Base-by-base conservation (phyloP, 257 asterid species). In the Lycium barbarum region DNA sequence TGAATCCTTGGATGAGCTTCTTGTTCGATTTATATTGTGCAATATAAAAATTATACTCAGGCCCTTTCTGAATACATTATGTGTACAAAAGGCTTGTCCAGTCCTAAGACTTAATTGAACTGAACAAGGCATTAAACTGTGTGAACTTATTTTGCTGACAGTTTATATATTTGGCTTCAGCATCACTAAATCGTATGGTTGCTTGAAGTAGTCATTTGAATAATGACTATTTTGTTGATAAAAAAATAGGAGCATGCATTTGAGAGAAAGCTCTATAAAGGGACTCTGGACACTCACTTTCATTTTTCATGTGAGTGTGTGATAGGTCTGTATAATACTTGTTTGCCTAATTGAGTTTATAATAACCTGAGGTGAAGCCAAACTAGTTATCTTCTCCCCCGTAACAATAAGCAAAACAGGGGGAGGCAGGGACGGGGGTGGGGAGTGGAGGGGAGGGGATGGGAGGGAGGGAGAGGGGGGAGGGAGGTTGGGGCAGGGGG, bases 41-140 rank as follows among this genome's bases (percentile, higher is more conserved):
- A 2, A n/a, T 82, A 36, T 43, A 49, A 76, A 45, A 22, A 20
- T 49, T 76, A 22, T 45, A 7, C 22, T 76, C 5, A 33, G 82
- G 49, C 33, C 82, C n/a, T 51, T 51, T 14, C 9, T 76, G 65
- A 51, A 22, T 26, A 26, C 3, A 4, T 26, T 53, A 78, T 78
- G 62, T 62, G 73, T 66, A 7, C 38, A 12, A 33, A 66, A 66
- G 17, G 17, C 73, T 13, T 33, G 36, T 66, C 45, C n/a, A 12
- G 45, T 66, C 33, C 45, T 9, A 59, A 67, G 78, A 85, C 70
- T 7, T 55, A 51, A 78, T 78, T 38, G 51, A 55, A 79, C 65
- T 80, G 18, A 71, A 45, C 63, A 81, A 71, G 58, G 79, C 53
- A 54, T 71, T 45, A 73, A 62, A 18, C 45, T 13, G 82, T 85